These are phyloP conservation scores for Boeremia exigua DNA, from an alignment of 2,329 filamentous ascomycete genomes.

Conservation along the genomic window DNA sequence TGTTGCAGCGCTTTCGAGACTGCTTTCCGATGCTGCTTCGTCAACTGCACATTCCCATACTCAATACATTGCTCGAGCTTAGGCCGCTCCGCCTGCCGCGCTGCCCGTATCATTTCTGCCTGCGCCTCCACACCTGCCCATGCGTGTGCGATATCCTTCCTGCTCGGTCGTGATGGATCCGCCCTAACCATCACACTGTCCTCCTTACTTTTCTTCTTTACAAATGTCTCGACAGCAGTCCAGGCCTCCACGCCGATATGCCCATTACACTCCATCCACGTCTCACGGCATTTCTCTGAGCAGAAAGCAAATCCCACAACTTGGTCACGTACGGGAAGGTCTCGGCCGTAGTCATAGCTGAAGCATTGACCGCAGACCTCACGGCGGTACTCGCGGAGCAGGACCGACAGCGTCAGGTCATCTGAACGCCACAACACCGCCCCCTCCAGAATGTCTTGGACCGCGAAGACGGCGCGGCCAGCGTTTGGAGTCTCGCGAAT, in stretches of 20 bases:
- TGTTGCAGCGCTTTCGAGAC: constrained; percentile 38
- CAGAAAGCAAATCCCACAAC: constrained; percentile 54
- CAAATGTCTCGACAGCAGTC: constrained; percentile 43
- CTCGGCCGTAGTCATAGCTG: constrained; percentile 52
- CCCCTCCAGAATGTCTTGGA: constrained; percentile 38
- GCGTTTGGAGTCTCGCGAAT: constrained; percentile 51
- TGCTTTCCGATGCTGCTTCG: constrained; percentile 43
- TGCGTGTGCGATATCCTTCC: constrained; percentile 34
- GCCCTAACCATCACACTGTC: constrained; percentile 44
- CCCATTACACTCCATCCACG: constrained; percentile 44
- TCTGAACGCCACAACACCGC: constrained; percentile 48
- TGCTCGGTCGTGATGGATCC: constrained; percentile 34
- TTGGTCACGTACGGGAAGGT: constrained; percentile 47
- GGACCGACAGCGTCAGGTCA: constrained; percentile 49
- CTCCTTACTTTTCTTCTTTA: constrained; percentile 39
- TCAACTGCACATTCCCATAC: constrained; percentile 19
- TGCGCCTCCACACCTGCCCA: constrained; percentile 35
- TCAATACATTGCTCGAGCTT: neutral
- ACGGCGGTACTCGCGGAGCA: constrained; percentile 55
- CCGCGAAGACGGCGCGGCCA: constrained; percentile 55
- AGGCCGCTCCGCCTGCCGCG: constrained; percentile 22
- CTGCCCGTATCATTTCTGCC: constrained; percentile 36
- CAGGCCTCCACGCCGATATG: constrained; percentile 42
- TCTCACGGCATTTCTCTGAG: constrained; percentile 40
- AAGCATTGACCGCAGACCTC: constrained; percentile 59